Percentiles rank a stretch among this genome's conserved stretches.
Evolutionary conservation across 2,329 filamentous ascomycete genomes (phyloP).

Genomic region (Botryosphaeria dothidea): DNA sequence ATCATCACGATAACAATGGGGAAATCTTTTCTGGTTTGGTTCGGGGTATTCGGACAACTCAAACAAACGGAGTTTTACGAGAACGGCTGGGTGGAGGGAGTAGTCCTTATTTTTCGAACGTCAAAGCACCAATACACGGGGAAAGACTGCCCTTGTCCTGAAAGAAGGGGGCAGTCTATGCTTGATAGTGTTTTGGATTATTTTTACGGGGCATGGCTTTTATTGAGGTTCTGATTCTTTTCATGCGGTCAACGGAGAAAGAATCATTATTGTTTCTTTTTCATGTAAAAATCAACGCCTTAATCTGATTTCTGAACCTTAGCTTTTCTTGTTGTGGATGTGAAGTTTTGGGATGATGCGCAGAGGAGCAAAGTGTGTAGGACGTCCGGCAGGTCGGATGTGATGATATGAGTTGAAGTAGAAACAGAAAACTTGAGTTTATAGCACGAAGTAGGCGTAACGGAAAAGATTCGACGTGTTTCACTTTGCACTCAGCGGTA

Average conservation of each 20-base stretch:
- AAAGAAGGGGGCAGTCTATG: background rate
- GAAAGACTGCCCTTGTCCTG: background rate
- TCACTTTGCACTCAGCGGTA: too few relatives aligned
- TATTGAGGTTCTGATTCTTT: background rate
- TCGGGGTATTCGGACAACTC: background rate
- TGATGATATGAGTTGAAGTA: too few relatives aligned
- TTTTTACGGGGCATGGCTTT: conserved; percentile 1
- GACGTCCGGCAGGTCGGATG: too few relatives aligned
- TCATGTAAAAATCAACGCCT: background rate
- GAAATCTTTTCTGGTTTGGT: conserved; percentile 1
- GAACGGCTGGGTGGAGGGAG: background rate
- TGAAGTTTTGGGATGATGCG: background rate
- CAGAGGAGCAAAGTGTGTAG: too few relatives aligned
- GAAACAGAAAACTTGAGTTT: too few relatives aligned
- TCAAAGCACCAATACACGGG: background rate
- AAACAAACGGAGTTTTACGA: conserved; percentile 11
- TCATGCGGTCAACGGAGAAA: conserved; percentile 3
- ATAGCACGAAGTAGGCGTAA: background rate
- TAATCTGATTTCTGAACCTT: background rate
- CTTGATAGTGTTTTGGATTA: background rate
- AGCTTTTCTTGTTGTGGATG: background rate
- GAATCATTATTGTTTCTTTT: background rate
- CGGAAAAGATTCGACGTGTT: background rate
- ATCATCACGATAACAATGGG: conserved; percentile 5
- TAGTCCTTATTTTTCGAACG: background rate